A percentile compares a stretch with the other conserved stretches of the same genome.
Evolutionary conservation across 2,329 filamentous ascomycete species (phyloP).

Genomic region (Phaeosphaeria sp.): DNA sequence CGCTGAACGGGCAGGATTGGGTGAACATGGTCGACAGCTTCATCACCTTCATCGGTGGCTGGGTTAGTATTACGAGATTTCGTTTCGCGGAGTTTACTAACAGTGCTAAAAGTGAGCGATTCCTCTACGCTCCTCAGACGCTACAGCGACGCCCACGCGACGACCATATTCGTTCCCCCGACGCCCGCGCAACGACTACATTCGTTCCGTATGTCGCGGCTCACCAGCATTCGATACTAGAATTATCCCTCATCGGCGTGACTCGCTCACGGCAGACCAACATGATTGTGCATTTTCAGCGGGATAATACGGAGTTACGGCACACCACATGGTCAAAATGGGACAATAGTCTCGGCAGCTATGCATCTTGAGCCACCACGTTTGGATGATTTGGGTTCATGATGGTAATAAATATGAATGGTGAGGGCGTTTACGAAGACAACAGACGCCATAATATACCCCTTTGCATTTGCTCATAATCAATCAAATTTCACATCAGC

Average conservation of each 20-base stretch:
- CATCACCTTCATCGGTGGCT: slow-evolving; percentile 41
- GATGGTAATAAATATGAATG: neutral
- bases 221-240: neutral
- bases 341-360: neutral
- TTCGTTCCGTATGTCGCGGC: neutral
- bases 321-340: neutral
- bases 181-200: neutral
- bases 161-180: neutral
- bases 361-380: neutral
- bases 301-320: slow-evolving; percentile 1
- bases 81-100: neutral
- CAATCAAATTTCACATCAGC: neutral
- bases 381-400: neutral
- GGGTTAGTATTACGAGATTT: slow-evolving; percentile 10
- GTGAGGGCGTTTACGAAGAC: neutral
- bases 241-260: neutral
- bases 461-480: neutral
- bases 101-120: neutral
- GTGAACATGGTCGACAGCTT: slow-evolving; percentile 45
- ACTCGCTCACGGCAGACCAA: neutral
- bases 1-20: slow-evolving; percentile 44
- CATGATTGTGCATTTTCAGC: slow-evolving; percentile 12
- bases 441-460: neutral
- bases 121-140: neutral
- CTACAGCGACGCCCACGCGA: neutral